Base-by-base conservation (phyloP, 73 alveolate genomes). In the Symbiodinium pilosum region DNA sequence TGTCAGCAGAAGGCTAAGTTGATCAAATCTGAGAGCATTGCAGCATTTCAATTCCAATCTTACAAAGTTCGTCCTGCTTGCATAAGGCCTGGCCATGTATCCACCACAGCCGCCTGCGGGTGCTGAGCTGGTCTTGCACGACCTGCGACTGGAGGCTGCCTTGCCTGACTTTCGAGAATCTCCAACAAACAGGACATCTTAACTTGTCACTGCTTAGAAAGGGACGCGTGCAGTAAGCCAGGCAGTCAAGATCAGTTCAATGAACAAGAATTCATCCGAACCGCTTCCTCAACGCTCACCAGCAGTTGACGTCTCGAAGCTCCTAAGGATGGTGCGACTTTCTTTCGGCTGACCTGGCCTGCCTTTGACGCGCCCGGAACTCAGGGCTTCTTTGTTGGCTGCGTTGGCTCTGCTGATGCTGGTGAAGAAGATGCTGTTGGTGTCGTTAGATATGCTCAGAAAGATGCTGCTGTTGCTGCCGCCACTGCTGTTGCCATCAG, bases 281-380 rank as follows among this genome's bases (percentile, higher is more conserved):
- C 20, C 69, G 20, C 69, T 52, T 52, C 69, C 69, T 52, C 69
- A 52, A 52, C 28, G 69, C 69, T 52, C 20, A 20, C 20, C 20
- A 20, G 69, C 69, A 20, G 69, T 20, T 24, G 26, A 44, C 44
- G 3, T n/a, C n/a, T n/a, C n/a, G n/a, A n/a, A n/a, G n/a, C n/a
- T n/a, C n/a, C 7, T 34, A 44, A 91, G 97, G 97, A 91, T 91
- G 97, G 97, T n/a, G 97, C 97, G 28, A 91, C 97, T 75, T 91
- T 91, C 88, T 91, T 91, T 81, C 87, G 88, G 51, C 89, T 91
- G 36, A 68, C 77, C 34, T 91, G 97, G 97, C 97, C 97, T 7
- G 97, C 89, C 21, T 91, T 91, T 43, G 97, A 91, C 52, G 47
- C 97, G 97, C 30, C 44, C 28, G 93, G 47, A 43, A 24, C 64